Evolutionary conservation across 371 early-diverging fungal genomes (phyloP).

Genomic region (Mortierella sp.): DNA sequence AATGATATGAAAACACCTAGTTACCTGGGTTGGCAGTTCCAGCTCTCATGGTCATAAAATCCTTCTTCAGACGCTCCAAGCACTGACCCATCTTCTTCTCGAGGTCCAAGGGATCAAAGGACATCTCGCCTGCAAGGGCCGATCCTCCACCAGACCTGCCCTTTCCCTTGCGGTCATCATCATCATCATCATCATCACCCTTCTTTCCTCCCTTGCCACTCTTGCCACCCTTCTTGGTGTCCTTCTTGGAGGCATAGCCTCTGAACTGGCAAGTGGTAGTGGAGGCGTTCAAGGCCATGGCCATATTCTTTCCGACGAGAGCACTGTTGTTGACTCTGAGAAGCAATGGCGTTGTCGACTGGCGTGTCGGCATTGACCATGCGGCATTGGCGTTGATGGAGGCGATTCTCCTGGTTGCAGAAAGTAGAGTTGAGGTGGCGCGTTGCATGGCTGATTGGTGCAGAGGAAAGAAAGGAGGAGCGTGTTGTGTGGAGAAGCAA

Average conservation of each 20-base stretch:
- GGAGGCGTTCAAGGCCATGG: slow-evolving; percentile 17
- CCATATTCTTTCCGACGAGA: slow-evolving; percentile 19
- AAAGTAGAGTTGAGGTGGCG: slow-evolving; percentile 25
- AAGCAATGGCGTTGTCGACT: slow-evolving; percentile 10
- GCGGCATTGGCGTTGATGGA: slow-evolving; percentile 6
- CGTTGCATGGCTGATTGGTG: slow-evolving; percentile 40
- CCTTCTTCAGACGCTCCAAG: slow-evolving; percentile 66
- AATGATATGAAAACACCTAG: background rate
- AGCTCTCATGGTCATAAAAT: slow-evolving; percentile 75
- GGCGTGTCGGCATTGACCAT: background rate
- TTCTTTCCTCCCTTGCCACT: slow-evolving; percentile 59
- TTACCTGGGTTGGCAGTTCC: slow-evolving; percentile 85
- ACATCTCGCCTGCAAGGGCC: slow-evolving; percentile 35
- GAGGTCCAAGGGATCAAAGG: slow-evolving; percentile 54
- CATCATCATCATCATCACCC: slow-evolving; percentile 34
- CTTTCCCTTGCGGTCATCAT: slow-evolving; percentile 49
- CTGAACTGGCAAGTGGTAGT: slow-evolving; percentile 23
- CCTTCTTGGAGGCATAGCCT: slow-evolving; percentile 54
- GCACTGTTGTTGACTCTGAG: slow-evolving; percentile 12
- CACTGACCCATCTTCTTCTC: slow-evolving; percentile 55
- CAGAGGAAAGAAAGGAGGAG: background rate
- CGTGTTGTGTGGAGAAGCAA: slow-evolving; percentile 3
- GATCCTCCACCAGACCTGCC: slow-evolving; percentile 24
- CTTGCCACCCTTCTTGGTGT: slow-evolving; percentile 50
- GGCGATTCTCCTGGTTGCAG: slow-evolving; percentile 10